Conservation (phyloP, 73 alveolate species). For the Halteria grandinella region DNA sequence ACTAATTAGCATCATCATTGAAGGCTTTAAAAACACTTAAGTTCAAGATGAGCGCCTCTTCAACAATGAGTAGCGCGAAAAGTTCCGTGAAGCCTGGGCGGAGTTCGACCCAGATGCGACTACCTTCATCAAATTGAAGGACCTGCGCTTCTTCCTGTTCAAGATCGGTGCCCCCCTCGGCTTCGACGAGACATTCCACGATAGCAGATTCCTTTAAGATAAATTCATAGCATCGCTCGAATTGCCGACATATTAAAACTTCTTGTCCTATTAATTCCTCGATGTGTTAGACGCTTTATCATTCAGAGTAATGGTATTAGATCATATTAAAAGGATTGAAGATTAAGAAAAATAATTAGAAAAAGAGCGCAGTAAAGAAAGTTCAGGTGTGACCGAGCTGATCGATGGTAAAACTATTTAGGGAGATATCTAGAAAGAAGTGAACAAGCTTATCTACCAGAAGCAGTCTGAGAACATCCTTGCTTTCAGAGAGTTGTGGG, state of each 20-base stretch:
- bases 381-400: background rate
- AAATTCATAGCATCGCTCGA: slow-evolving; percentile 24
- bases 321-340: too few relatives aligned
- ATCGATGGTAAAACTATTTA: slow-evolving; percentile 22
- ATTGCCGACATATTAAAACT: slow-evolving; percentile 28
- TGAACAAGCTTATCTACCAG: too few relatives aligned
- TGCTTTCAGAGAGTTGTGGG: too few relatives aligned
- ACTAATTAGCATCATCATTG: slow-evolving; percentile 44
- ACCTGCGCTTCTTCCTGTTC: slow-evolving; percentile 17
- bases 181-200: background rate
- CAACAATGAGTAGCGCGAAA: slow-evolving; percentile 41
- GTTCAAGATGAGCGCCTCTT: slow-evolving; percentile 11
- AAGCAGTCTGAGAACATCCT: too few relatives aligned
- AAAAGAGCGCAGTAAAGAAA: background rate
- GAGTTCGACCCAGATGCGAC: slow-evolving; percentile 72
- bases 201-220: background rate
- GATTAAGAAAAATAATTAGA: too few relatives aligned
- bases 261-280: slow-evolving; percentile 25
- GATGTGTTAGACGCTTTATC: slow-evolving; percentile 46
- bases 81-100: slow-evolving; percentile 60
- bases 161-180: slow-evolving; percentile 35
- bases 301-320: slow-evolving; percentile 1
- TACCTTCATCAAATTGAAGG: slow-evolving; percentile 28
- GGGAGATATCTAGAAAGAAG: slow-evolving; percentile 8
- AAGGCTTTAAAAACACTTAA: slow-evolving; percentile 42